Evolutionary conservation across 352 stramenopile species (phyloP), one percentile per base, ranked within the genome.

Genomic region (Phytophthora sp.): DNA sequence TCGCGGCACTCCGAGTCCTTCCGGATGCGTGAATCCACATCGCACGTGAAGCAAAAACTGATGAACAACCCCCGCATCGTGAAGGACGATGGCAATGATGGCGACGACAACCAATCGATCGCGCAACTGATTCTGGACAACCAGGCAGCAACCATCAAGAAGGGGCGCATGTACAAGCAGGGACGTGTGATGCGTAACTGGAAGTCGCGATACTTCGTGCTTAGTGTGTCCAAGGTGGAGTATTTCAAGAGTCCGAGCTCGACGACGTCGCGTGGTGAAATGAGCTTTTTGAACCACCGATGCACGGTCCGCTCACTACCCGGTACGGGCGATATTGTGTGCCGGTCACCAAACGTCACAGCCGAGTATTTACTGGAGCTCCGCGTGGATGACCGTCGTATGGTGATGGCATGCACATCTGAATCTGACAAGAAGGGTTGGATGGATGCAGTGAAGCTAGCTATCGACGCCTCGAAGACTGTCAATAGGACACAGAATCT

Each of bases 131-230:
- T 95, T 65, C 67, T 92, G 50, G 82, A 95, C 48, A 95, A 95
- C 66, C 79, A 91, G 61, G 79, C 82, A 23, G 86, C 86, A 21
- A 95, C 86, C 15, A 95, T 95, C 63, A 95, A 95, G 69, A 95
- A 95, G 60, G 86, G 86, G 1, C 81, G 82, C 26, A 95, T 95
- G 84, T 95, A 91, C 63, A 93, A 95, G 68, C 86, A 95, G 52
- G 85, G 82, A 15, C 77, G 86, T 27, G 77, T 95, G 50, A 91
- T 93, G 80, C 82, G 81, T 37, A 86, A 83, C 43, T 95, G 86
- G 86, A 95, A 95, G 64, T 91, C 82, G n/a, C 80, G 86, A 54
- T 95, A 95, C 61, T 95, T 95, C 62, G 82, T 93, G 57, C 59
- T 95, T 15, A 92, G 82, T 72, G 86, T 95, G 53, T 93, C 84